Evolutionary conservation across 768 basidiomycete species (phyloP), one percentile per base, ranked within the genome.

Genomic region (Sistotremastrum niveocremeum): DNA sequence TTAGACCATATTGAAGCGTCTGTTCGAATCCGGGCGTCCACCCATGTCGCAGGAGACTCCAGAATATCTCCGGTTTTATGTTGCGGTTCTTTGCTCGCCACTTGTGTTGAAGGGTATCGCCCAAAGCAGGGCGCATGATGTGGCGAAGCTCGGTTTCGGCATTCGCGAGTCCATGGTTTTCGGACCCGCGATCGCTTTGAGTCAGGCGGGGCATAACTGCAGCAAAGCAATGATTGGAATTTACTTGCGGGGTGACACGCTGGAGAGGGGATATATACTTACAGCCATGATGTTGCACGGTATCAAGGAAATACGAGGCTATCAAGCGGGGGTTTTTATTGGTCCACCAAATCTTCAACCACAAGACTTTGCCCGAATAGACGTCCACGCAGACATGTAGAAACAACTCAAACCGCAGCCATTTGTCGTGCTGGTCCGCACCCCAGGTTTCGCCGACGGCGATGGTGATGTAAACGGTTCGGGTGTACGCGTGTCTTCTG

Each of bases 101-200:
- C 0, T 57, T 51, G 41, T 76, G 72, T 43, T 73, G 72, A 0
- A 69, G 43, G 0, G 61, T 66, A 0, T 57, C 65, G 0, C 6
- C 5, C 0, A 75, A 57, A 0, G 46, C 34, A 0, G 71, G 65
- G 47, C 76, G 70, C 6, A 65, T 60, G 0, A 34, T 37, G 5
- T 73, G 72, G 0, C 65, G 61, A 0, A 69, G 50, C 0, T 52
- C 33, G 0, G 72, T 71, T 0, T 73, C 68, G 0, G 54, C 55
- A 53, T 74, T 74, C 1, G 71, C 73, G 30, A 72, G 57, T 0
- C 65, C 60, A 49, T 62, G 61, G 46, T 74, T 74, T 44, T 72
- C 68, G 0, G 55, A 39, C 0, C 70, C 71, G 1, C 55, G 63
- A 51, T 73, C 69, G 44, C 67, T 70, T 46, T 69, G 69, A 0